Evolutionary conservation across 352 stramenopile genomes (phyloP).

Genomic region (Pythium aquatile): DNA sequence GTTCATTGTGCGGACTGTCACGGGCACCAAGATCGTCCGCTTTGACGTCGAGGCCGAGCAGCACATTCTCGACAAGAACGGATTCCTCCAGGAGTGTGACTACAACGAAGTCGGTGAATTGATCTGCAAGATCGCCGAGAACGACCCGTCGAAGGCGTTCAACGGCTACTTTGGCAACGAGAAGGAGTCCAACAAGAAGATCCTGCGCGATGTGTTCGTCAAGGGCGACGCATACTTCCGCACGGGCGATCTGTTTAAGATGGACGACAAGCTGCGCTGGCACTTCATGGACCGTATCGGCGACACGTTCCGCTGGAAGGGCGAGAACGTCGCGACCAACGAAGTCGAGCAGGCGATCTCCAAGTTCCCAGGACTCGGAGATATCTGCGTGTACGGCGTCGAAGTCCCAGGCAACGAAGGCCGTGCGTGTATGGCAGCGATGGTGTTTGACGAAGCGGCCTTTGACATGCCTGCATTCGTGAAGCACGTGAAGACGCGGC

Average conservation of each 20-base stretch:
- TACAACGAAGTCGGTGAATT: slow-evolving; percentile 73
- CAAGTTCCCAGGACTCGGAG: slow-evolving; percentile 69
- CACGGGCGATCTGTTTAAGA: slow-evolving; percentile 88
- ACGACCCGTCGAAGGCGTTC: slow-evolving; percentile 67
- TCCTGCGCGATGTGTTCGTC: slow-evolving; percentile 77
- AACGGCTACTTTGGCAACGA: slow-evolving; percentile 87
- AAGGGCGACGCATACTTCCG: slow-evolving; percentile 89
- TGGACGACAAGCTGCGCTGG: slow-evolving; percentile 71
- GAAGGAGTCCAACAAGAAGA: slow-evolving; percentile 81
- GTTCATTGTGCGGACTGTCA: slow-evolving; percentile 47
- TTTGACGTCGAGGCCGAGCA: slow-evolving; percentile 80
- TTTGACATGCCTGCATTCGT: slow-evolving; percentile 60
- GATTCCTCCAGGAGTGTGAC: slow-evolving; percentile 49
- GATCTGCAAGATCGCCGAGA: slow-evolving; percentile 52
- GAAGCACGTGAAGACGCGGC: slow-evolving; percentile 36
- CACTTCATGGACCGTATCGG: slow-evolving; percentile 91
- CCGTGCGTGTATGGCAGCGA: slow-evolving; percentile 77
- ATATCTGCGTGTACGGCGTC: slow-evolving; percentile 80
- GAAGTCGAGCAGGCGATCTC: slow-evolving; percentile 84
- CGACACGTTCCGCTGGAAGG: slow-evolving; percentile 94
- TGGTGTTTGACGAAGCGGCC: slow-evolving; percentile 67
- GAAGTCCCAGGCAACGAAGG: slow-evolving; percentile 75
- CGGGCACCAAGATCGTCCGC: slow-evolving; percentile 64
- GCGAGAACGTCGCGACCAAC: slow-evolving; percentile 91
- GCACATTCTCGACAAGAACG: slow-evolving; percentile 52